Base-by-base conservation (phyloP, 225 moss, liverwort and hornwort species). In the Bryoerythrophyllum caledonicum region DNA sequence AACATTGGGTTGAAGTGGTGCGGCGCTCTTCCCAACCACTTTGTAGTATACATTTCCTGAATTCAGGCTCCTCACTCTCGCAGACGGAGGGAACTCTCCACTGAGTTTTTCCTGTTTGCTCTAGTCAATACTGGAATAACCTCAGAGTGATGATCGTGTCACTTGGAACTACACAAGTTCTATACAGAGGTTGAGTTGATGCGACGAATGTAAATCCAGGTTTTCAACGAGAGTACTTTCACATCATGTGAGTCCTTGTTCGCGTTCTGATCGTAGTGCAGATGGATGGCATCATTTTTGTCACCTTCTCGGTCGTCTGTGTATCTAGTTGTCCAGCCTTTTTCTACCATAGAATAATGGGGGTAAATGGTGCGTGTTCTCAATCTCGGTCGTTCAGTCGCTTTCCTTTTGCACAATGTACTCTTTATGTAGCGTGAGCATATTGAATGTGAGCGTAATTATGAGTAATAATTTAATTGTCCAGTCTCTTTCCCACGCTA, bases 31-130 rank as follows among this genome's bases (percentile, higher is more conserved):
- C 74, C 65, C 78, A 55, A 52, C 49, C 78, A 81, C 56, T 73
- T 49, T 73, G 60, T 80, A 76, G 40, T 68, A 70, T 77, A 74
- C 77, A 74, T 60, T 38, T 38, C 72, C 60, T 60, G 76, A 51
- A 73, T 25, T 24, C 49, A 37, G 58, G 1, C 38, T 49, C 61
- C 28, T 52, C 72, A 56, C 62, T 51, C 51, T 59, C 68, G 52
- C 68, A 76, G 66, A 61, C 38, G 53, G 40, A 69, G 53, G 38
- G 44, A 44, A 8, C 41, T 43, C 19, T 25, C 27, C 35, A 35
- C 20, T 30, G 8, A 14, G 41, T 52, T 35, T 68, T 27, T 43
- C 53, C 65, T 23, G 56, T 32, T 51, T 68, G 59, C 64, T 80
- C 63, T 52, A 38, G 57, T 44, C 56, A 16, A 71, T 19, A 24